Evolutionary conservation across 176 grass and related monocot genomes (phyloP), one percentile per base, ranked within the genome.

Genomic region (Avena insularis): DNA sequence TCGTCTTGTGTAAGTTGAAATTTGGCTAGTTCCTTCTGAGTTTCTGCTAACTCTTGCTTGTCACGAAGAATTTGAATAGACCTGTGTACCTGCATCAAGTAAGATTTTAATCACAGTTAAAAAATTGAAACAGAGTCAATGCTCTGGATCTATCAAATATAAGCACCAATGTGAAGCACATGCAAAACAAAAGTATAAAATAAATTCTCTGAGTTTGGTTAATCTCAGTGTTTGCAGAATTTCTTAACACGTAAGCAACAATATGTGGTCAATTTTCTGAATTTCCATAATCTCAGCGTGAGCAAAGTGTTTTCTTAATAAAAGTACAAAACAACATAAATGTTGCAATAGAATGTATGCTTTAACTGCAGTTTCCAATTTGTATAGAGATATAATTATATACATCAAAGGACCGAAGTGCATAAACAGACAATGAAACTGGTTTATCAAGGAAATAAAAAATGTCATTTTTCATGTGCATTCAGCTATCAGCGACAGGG

Each of bases 1-100:
- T 92, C 80, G 38, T 99, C 93, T 27, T 94, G 97, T 58, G 85
- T 53, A 21, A 90, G 63, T 86, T 99, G 94, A 85, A 99, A 93
- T 84, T 96, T 96, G 7, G 91, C 94, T 70, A 99, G 84, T 88
- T 99, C 97, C 71, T 96, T 94, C 87, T 96, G 94, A 88, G 92
- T 4, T 78, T 96, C 94, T 83, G 91, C 92, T 48, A 99, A 91
- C 57, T 99, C 97, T 85, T 99, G 97, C 79, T 94, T 96, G 87
- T 99, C 94, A 79, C 97, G 89, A 67, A 99, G 82, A 76, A 99
- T 96, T 82, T 99, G 94, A 58, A 93, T 85, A 78, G 94, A 93
- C 75, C 94, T 96, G 82, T 93, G 97, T 17, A 99, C 92, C 97
- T 99, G 90, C 85, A 86, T 35, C 59, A 48, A 82, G 79, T 75